Evolutionary conservation across 148 eudicot species (phyloP).

Genomic region (Chenopodium suecicum): DNA sequence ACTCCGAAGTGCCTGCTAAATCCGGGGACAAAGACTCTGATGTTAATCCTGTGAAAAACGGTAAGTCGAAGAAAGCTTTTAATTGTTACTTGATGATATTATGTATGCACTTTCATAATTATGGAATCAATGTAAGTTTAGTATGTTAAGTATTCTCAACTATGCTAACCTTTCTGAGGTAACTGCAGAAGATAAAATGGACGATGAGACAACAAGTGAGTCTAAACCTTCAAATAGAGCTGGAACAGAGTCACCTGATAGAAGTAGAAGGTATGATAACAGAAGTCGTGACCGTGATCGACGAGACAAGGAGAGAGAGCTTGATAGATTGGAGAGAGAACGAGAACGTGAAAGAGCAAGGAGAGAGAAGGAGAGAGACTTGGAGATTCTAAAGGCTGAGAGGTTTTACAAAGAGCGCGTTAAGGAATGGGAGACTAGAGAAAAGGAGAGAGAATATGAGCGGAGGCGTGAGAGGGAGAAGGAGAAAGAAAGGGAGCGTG

Average conservation of each 20-base stretch:
- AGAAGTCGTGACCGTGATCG: conserved; percentile 70
- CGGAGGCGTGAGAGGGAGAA: conserved; percentile 80
- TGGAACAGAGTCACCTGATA: conserved; percentile 82
- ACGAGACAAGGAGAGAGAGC: conserved; percentile 85
- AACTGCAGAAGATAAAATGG: conserved; percentile 63
- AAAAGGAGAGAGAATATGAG: conserved; percentile 66
- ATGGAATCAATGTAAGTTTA: background rate
- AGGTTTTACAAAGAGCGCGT: conserved; percentile 66
- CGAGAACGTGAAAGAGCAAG: conserved; percentile 88
- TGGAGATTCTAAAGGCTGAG: conserved; percentile 80
- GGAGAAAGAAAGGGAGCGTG: conserved; percentile 81
- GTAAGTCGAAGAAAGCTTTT: conserved; percentile 33
- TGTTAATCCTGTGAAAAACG: conserved; percentile 46
- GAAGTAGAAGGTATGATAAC: conserved; percentile 68
- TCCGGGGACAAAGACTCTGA: conserved; percentile 74
- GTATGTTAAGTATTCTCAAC: background rate
- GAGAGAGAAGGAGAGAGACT: conserved; percentile 87
- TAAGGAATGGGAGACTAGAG: conserved; percentile 90
- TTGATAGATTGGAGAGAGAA: conserved; percentile 91
- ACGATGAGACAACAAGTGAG: conserved; percentile 68
- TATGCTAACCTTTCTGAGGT: conserved; percentile 15
- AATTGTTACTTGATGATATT: background rate
- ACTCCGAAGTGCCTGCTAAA: conserved; percentile 56
- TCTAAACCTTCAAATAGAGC: conserved; percentile 48
- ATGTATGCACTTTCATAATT: background rate